Evolutionary conservation across 345 rosid genomes (phyloP).

Genomic region (Salix exigua): DNA sequence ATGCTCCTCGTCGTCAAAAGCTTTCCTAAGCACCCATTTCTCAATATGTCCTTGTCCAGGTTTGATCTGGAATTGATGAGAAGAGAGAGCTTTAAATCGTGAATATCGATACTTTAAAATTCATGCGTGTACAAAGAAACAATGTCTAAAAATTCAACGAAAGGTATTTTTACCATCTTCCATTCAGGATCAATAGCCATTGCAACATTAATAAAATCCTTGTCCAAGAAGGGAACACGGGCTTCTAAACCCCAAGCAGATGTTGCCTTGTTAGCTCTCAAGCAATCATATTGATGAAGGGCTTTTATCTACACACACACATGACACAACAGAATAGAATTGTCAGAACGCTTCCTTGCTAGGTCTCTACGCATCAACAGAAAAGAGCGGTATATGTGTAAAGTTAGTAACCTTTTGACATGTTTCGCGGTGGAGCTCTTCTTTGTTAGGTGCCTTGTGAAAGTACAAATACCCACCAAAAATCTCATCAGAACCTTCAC

Average conservation of each 20-base stretch:
- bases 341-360: not conserved
- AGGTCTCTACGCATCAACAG: not conserved
- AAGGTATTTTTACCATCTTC: slow-evolving; percentile 56
- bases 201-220: slow-evolving; percentile 70
- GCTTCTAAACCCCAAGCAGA: slow-evolving; percentile 97
- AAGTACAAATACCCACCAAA: slow-evolving; percentile 94
- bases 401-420: slow-evolving; percentile 62
- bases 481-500: slow-evolving; percentile 91
- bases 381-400: not conserved
- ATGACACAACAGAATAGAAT: not conserved
- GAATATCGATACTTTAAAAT: not conserved
- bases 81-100: not conserved
- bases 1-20: slow-evolving; percentile 76
- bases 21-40: slow-evolving; percentile 83
- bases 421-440: slow-evolving; percentile 81
- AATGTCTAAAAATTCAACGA: not conserved
- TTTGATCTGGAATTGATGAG: slow-evolving; percentile 45
- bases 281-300: slow-evolving; percentile 81
- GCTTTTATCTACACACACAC: slow-evolving; percentile 72
- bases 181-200: slow-evolving; percentile 83
- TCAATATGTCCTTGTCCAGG: slow-evolving; percentile 65
- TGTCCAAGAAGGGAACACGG: slow-evolving; percentile 89
- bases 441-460: slow-evolving; percentile 92
- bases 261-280: slow-evolving; percentile 91
- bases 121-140: not conserved